Percentiles rank a stretch among this genome's conserved stretches.
These are phyloP conservation scores for Herpetomonas tarakana DNA, from an alignment of 208 protist genomes.

Conservation along the genomic window DNA sequence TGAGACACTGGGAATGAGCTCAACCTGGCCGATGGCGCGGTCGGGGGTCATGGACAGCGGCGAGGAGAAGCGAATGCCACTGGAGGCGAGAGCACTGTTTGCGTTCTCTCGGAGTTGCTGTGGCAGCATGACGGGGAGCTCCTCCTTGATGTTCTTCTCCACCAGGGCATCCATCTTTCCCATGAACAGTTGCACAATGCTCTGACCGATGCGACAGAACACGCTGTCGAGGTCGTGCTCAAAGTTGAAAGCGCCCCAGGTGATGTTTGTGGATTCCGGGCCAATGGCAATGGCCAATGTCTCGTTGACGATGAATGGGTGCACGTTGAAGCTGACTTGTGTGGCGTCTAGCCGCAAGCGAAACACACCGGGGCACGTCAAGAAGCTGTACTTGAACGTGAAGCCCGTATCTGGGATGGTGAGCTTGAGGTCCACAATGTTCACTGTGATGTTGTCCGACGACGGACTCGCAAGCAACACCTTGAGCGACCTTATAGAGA, in stretches of 20 bases:
- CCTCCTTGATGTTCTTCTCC: conserved; percentile 24
- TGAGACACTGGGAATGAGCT: conserved; percentile 15
- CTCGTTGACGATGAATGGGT: not conserved
- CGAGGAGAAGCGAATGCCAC: conserved; percentile 9
- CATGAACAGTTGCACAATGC: conserved; percentile 41
- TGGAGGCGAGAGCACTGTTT: conserved; percentile 10
- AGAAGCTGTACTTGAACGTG: conserved; percentile 20
- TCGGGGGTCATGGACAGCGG: conserved; percentile 31
- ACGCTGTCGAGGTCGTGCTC: conserved; percentile 38
- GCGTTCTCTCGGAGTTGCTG: conserved; percentile 17
- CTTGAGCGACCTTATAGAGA: conserved; percentile 21
- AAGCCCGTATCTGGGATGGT: conserved; percentile 52
- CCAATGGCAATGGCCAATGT: not conserved
- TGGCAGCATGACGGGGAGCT: conserved; percentile 23
- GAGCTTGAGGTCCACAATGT: conserved; percentile 19
- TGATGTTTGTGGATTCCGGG: conserved; percentile 9
- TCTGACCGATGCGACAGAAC: conserved; percentile 39
- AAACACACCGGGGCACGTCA: conserved; percentile 34
- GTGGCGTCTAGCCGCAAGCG: conserved; percentile 28
- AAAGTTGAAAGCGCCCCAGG: conserved; percentile 40
- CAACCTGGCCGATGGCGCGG: conserved; percentile 17
- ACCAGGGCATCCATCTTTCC: conserved; percentile 55
- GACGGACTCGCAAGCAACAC: conserved; percentile 16
- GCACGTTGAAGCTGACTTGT: conserved; percentile 15
- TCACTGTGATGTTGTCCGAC: conserved; percentile 25